These are phyloP conservation scores for Russula foetens DNA, from an alignment of 768 basidiomycete genomes.

Conservation along the genomic window DNA sequence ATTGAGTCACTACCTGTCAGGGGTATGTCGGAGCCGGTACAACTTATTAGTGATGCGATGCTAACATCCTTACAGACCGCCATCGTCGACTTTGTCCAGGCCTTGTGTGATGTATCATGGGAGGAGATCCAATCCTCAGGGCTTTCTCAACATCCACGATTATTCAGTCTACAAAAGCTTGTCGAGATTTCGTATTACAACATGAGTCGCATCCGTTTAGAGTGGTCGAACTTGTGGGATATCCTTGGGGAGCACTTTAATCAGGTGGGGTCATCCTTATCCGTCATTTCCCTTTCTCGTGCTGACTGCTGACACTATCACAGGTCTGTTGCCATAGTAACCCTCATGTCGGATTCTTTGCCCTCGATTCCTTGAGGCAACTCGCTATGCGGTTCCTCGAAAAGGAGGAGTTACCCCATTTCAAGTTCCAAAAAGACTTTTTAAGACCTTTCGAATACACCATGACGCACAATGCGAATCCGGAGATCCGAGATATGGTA, in stretches of 20 bases:
- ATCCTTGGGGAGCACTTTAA: constrained; percentile 99
- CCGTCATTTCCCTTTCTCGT: neutral
- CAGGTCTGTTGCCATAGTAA: constrained; percentile 99
- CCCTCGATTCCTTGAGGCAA: constrained; percentile 92
- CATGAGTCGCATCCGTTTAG: constrained; percentile 95
- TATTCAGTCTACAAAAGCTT: constrained; percentile 96
- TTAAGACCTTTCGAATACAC: constrained; percentile 97
- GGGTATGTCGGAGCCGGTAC: constrained; percentile 47
- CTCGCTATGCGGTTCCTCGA: constrained; percentile 98
- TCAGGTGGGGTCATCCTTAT: constrained; percentile 46
- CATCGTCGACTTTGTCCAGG: constrained; percentile 95
- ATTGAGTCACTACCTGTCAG: constrained; percentile 86
- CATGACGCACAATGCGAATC: constrained; percentile 93
- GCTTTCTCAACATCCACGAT: constrained; percentile 83
- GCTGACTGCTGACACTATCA: constrained; percentile 12
- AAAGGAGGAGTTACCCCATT: constrained; percentile 95
- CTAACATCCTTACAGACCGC: constrained; percentile 53
- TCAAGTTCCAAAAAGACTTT: constrained; percentile 99
- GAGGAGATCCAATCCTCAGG: constrained; percentile 98
- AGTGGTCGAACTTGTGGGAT: constrained; percentile 98
- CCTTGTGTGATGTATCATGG: constrained; percentile 96
- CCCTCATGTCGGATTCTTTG: constrained; percentile 93
- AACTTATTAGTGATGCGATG: neutral
- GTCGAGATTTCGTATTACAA: constrained; percentile 99
- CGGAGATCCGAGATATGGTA: constrained; percentile 95